These are phyloP conservation scores for Coriolopsis trogii DNA, from an alignment of 1,284 basidiomycete genomes.

Conservation along the genomic window DNA sequence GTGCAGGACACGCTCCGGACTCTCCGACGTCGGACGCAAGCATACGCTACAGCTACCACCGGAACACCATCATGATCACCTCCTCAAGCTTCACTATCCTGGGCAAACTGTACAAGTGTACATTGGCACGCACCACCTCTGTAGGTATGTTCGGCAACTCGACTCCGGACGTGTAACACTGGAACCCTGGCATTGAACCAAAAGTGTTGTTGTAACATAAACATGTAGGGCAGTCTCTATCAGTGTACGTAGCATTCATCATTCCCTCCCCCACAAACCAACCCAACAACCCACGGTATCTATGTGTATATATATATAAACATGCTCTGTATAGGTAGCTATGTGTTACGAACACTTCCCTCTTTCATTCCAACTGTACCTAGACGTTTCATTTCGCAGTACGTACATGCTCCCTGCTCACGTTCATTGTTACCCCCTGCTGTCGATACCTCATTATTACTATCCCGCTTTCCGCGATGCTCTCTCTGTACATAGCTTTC, in stretches of 20 bases:
- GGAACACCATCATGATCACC: slow-evolving; percentile 1
- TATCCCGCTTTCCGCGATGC: slow-evolving; percentile 12
- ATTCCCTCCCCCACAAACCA: background rate
- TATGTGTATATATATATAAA: slow-evolving; percentile 28
- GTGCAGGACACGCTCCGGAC: slow-evolving; percentile 63
- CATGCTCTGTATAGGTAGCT: slow-evolving; percentile 16
- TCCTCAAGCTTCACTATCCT: background rate
- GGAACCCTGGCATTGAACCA: too few species aligned
- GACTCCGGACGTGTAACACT: too few species aligned
- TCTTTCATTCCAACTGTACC: background rate
- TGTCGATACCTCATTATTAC: slow-evolving; percentile 10
- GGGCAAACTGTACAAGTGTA: slow-evolving; percentile 8
- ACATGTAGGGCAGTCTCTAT: background rate
- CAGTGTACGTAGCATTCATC: background rate
- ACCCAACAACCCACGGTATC: slow-evolving; percentile 5
- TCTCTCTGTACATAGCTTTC: slow-evolving; percentile 14
- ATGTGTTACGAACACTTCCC: slow-evolving; percentile 8
- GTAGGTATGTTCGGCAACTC: slow-evolving; percentile 8
- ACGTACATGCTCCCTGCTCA: slow-evolving; percentile 10
- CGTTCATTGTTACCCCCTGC: too few species aligned
- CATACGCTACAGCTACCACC: too few species aligned
- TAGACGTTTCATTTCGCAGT: background rate
- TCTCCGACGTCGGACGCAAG: slow-evolving; percentile 51
- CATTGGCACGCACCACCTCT: too few species aligned
- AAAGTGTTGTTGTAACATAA: slow-evolving; percentile 1